Conservation (phyloP, 768 basidiomycete genomes). For the Mrakia frigida region DNA sequence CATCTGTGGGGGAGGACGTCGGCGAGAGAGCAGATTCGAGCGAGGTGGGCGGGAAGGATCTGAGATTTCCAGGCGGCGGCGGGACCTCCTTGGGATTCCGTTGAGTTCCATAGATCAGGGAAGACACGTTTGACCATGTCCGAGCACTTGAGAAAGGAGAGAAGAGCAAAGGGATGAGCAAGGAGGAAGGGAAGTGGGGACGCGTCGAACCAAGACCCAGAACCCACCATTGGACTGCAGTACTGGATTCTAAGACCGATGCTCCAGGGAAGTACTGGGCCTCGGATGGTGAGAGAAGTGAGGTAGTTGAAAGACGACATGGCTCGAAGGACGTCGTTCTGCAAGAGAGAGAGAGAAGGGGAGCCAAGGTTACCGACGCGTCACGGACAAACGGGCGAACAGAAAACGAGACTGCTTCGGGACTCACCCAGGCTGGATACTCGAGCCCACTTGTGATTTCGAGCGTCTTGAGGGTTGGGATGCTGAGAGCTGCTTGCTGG, state of each 20-base stretch:
- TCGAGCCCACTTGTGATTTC: background rate
- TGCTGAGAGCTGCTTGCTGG: background rate
- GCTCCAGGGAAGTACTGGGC: background rate
- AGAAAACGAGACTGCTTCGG: background rate
- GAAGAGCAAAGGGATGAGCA: background rate
- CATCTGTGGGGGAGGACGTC: background rate
- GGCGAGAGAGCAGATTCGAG: background rate
- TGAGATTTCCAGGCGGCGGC: background rate
- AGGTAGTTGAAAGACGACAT: background rate
- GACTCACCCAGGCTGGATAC: background rate
- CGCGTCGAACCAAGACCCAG: no score
- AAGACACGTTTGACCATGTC: background rate
- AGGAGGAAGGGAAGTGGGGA: no score
- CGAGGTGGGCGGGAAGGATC: background rate
- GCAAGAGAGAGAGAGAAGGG: background rate
- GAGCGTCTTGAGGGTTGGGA: background rate
- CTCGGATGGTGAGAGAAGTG: background rate
- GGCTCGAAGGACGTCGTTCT: background rate
- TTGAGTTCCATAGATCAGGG: background rate
- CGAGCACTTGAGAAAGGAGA: background rate
- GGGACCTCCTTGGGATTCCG: background rate
- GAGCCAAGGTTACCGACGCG: background rate
- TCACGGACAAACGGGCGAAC: background rate
- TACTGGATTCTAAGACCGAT: background rate
- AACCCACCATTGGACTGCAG: background rate